Evolutionary conservation across 306 rosid species (phyloP).

Genomic region (Arachis hypogaea): DNA sequence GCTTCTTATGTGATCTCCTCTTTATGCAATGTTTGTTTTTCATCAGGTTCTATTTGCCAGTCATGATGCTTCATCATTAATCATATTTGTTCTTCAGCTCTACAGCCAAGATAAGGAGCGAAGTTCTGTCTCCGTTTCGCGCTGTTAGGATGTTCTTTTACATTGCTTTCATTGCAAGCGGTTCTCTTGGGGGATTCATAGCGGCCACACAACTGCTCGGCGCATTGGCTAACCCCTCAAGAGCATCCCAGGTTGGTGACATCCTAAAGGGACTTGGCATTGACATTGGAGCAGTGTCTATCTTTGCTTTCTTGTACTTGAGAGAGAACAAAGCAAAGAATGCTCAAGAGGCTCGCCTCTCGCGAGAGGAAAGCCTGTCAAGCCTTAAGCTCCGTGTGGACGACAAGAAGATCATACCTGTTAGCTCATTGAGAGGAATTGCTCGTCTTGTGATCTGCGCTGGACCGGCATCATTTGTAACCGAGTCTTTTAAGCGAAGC

Average conservation of each 20-base stretch:
- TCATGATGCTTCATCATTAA: conserved; percentile 51
- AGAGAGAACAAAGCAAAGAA: conserved; percentile 82
- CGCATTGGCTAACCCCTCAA: conserved; percentile 74
- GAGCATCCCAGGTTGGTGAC: conserved; percentile 58
- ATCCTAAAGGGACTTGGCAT: conserved; percentile 75
- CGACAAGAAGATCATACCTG: conserved; percentile 65
- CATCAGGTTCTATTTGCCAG: conserved; percentile 57
- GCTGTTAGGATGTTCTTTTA: conserved; percentile 90
- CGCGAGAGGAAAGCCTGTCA: conserved; percentile 85
- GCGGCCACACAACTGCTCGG: conserved; percentile 72
- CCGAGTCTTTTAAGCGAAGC: conserved; percentile 71
- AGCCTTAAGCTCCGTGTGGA: conserved; percentile 81
- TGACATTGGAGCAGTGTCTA: conserved; percentile 77
- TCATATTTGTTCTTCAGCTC: conserved; percentile 70
- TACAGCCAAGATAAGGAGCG: conserved; percentile 79
- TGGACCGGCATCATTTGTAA: conserved; percentile 71
- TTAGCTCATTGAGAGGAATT: conserved; percentile 74
- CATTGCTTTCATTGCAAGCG: conserved; percentile 76
- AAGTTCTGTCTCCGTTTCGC: conserved; percentile 85
- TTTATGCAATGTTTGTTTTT: conserved; percentile 43
- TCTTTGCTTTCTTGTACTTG: conserved; percentile 75
- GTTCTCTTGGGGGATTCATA: conserved; percentile 67
- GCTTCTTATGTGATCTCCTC: conserved; percentile 42
- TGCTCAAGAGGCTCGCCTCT: conserved; percentile 75
- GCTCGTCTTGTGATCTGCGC: conserved; percentile 90